Conservation (phyloP, 495 filamentous ascomycete genomes). For the Aspergillus egyptiacus region DNA sequence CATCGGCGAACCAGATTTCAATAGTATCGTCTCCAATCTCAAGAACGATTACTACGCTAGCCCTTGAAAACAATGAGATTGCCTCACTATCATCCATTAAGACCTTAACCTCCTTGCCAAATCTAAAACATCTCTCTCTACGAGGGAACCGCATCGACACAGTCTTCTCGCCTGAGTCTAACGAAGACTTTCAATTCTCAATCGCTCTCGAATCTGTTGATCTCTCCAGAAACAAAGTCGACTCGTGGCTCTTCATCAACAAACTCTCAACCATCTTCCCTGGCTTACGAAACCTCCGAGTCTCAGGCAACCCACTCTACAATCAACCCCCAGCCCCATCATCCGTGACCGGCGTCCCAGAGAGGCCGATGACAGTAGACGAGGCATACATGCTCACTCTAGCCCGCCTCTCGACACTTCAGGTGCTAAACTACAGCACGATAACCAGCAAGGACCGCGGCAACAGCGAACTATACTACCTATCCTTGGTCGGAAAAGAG, state of each 20-base stretch:
- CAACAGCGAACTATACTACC: slow-evolving; percentile 90
- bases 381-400: slow-evolving; percentile 83
- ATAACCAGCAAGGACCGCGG: slow-evolving; percentile 67
- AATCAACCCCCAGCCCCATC: slow-evolving; percentile 45
- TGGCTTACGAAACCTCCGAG: slow-evolving; percentile 56
- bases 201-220: slow-evolving; percentile 57
- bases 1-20: slow-evolving; percentile 48
- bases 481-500: slow-evolving; percentile 70
- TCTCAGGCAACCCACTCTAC: slow-evolving; percentile 81
- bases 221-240: slow-evolving; percentile 70
- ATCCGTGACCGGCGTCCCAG: slow-evolving; percentile 29
- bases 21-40: slow-evolving; percentile 34
- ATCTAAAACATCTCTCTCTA: slow-evolving; percentile 49
- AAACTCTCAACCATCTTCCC: slow-evolving; percentile 60
- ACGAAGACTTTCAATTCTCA: slow-evolving; percentile 34
- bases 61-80: slow-evolving; percentile 72
- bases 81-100: slow-evolving; percentile 52
- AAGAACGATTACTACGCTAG: slow-evolving; percentile 50
- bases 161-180: slow-evolving; percentile 11
- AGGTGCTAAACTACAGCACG: slow-evolving; percentile 69
- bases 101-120: slow-evolving; percentile 49
- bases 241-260: slow-evolving; percentile 67
- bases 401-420: slow-evolving; percentile 63
- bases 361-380: slow-evolving; percentile 51
- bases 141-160: slow-evolving; percentile 40